Percentiles rank a stretch among this genome's conserved stretches.
Evolutionary conservation across 441 rosid species (phyloP).

Genomic region (Capsella rubella): DNA sequence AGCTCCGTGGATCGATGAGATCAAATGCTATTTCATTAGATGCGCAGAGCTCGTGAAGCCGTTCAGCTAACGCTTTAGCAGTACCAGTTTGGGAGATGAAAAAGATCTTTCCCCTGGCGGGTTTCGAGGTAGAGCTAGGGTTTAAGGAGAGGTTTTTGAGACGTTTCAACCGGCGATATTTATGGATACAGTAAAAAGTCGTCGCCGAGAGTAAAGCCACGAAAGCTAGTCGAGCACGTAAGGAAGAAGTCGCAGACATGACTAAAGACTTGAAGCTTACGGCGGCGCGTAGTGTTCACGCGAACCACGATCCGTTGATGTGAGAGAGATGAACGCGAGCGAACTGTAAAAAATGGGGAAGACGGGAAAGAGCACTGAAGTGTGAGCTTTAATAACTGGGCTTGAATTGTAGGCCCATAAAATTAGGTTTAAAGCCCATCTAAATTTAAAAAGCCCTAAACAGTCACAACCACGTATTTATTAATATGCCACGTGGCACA

Average conservation of each 20-base stretch:
- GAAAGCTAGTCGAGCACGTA: slow-evolving; percentile 65
- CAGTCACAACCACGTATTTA: slow-evolving; percentile 21
- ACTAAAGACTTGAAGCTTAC: background rate
- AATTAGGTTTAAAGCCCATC: slow-evolving; percentile 20
- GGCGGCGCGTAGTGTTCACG: slow-evolving; percentile 43
- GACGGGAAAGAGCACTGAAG: background rate
- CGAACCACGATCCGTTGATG: slow-evolving; percentile 3
- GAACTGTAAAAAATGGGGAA: slow-evolving; percentile 6
- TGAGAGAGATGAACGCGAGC: background rate
- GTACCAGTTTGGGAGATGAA: slow-evolving; percentile 87
- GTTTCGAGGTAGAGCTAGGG: slow-evolving; percentile 38
- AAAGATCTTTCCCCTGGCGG: slow-evolving; percentile 64
- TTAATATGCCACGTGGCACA: slow-evolving; percentile 35
- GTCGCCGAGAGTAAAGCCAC: slow-evolving; percentile 83
- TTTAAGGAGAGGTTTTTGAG: slow-evolving; percentile 49
- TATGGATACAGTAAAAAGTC: slow-evolving; percentile 77
- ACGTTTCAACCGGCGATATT: slow-evolving; percentile 70
- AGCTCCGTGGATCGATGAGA: slow-evolving; percentile 70
- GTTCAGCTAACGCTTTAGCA: slow-evolving; percentile 69
- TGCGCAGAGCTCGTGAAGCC: slow-evolving; percentile 55
- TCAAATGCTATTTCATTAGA: slow-evolving; percentile 58
- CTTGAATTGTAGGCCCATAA: slow-evolving; percentile 20
- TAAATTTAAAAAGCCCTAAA: background rate
- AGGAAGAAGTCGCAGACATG: slow-evolving; percentile 51
- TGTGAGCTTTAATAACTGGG: slow-evolving; percentile 33